Base-by-base conservation (phyloP, 257 asterid species). In the Eucommia ulmoides region DNA sequence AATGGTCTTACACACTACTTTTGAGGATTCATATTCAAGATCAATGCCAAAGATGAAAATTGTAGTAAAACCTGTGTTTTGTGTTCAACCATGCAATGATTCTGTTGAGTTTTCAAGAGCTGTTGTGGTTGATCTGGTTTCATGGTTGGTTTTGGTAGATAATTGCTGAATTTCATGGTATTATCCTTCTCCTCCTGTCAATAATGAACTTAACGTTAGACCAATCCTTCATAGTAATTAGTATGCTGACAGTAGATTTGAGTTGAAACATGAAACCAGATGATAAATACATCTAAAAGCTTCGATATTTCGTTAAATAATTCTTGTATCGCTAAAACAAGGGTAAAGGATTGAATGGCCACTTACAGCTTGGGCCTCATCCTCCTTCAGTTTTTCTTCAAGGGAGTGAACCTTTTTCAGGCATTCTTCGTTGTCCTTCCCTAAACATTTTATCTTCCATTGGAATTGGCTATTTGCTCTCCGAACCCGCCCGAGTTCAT, bases 401-500 rank as follows among this genome's bases (percentile, higher is more conserved):
- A 61, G 45, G 33, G 46, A 21, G 14, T 2, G 41, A 48, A 58
- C 57, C 51, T 53, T 59, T 10, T 59, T 60, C 49, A 19, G 53
- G 41, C 47, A 59, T 22, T 55, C 59, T 19, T 60, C 62, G 12
- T 62, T 65, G 21, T 57, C 70, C n/a, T 45, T 48, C 56, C 66
- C 70, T 8, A 70, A 65, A 35, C 18, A 35, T 33, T 69, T 65
- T 3, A 66, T 67, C 64, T 63, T 58, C 67, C 26, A 23, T 35
- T 49, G 2, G 11, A 67, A 41, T 35, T 62, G 70, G n/a, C 56
- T 68, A 24, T 75, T 71, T 8, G 24, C 47, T 47, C 66, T 56
- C 58, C 61, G 64, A 1, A 62, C 55, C 42, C 29, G 78, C 56
- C 46, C 52, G 19, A 65, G 55, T 64, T 75, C 79, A 26, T 67